Base-by-base conservation (phyloP, 371 early-diverging fungal genomes). In the Rhizomucor pusillus region DNA sequence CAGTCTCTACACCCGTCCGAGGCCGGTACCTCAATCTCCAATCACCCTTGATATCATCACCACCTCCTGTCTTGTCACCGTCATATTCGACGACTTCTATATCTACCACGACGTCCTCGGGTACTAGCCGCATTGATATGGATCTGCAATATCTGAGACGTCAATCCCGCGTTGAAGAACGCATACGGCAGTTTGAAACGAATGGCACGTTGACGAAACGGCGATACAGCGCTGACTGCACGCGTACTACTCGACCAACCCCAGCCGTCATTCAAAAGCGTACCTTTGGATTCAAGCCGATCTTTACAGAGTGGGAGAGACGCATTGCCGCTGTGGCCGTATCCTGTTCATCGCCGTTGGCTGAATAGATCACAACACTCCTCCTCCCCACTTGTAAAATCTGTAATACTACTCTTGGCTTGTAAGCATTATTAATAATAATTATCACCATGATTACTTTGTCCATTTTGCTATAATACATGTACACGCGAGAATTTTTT, bases 131-230 rank as follows among this genome's bases (percentile, higher is more conserved):
- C 45, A 47, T 29, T 16, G 47, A 45, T 7, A 19, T 46, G 47
- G 47, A 46, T n/a, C 22, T 46, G 45, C 47, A 24, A 13, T 24
- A 35, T n/a, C 16, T 33, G 25, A 45, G 54, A 16, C 54, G 54
- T 22, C 47, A 34, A 23, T 54, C 54, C 11, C 54, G 54, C 12
- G 54, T 54, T 20, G 54, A 54, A 19, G 54, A 54, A 33, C 43
- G 43, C 35, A 39, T 54, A 4, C 54, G 54, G n/a, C 54, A 54
- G n/a, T 54, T 54, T 3, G 54, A 54, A 35, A 44, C 44, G n/a
- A 14, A n/a, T 13, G 18, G 18, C 20, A 16, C 20, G 36, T 36
- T 19, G 14, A 13, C 6, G 12, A 24, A 46, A n/a, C 25, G 54
- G 13, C 54, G 54, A 7, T 54, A 54, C 47, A 54, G 54, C 23